phyloP scores from a whole-genome alignment of 257 asterid species.

The Solanum etuberosum region DNA sequence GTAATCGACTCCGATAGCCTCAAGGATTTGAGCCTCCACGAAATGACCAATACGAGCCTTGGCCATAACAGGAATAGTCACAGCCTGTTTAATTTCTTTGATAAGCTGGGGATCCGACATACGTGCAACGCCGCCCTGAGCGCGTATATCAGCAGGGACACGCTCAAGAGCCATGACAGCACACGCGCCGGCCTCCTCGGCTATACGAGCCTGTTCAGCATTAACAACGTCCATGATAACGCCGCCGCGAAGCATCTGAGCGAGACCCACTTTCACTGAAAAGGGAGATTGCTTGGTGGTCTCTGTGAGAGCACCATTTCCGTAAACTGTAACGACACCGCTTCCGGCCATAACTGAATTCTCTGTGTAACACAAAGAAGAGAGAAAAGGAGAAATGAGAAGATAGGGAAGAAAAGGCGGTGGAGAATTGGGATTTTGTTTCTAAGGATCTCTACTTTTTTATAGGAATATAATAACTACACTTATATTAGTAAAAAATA shows the following conservation, averaged over 20 bases:
- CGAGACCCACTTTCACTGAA: slow-evolving; percentile 86
- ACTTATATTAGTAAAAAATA: background rate
- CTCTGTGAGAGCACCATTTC: slow-evolving; percentile 83
- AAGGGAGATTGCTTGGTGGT: slow-evolving; percentile 75
- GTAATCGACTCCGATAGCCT: slow-evolving; percentile 73
- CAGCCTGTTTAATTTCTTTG: slow-evolving; percentile 80
- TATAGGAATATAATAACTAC: background rate
- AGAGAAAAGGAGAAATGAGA: background rate
- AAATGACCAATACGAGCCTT: slow-evolving; percentile 83
- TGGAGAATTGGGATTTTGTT: slow-evolving; percentile 7
- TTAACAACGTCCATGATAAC: slow-evolving; percentile 90
- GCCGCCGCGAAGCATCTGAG: slow-evolving; percentile 96
- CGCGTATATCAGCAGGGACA: slow-evolving; percentile 87
- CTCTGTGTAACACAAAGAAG: background rate
- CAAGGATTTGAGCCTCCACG: slow-evolving; percentile 89
- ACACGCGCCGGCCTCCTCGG: slow-evolving; percentile 93
- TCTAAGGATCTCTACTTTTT: background rate
- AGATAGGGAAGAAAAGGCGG: background rate
- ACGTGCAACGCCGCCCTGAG: slow-evolving; percentile 91
- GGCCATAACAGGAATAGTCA: slow-evolving; percentile 89
- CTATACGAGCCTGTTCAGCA: slow-evolving; percentile 91
- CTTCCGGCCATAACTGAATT: slow-evolving; percentile 49
- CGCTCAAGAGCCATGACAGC: slow-evolving; percentile 97
- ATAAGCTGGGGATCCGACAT: slow-evolving; percentile 86
- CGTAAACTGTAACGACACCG: slow-evolving; percentile 85